Evolutionary conservation across 768 basidiomycete species (phyloP).

Genomic region (Boletus pseudo-olivaceus): DNA sequence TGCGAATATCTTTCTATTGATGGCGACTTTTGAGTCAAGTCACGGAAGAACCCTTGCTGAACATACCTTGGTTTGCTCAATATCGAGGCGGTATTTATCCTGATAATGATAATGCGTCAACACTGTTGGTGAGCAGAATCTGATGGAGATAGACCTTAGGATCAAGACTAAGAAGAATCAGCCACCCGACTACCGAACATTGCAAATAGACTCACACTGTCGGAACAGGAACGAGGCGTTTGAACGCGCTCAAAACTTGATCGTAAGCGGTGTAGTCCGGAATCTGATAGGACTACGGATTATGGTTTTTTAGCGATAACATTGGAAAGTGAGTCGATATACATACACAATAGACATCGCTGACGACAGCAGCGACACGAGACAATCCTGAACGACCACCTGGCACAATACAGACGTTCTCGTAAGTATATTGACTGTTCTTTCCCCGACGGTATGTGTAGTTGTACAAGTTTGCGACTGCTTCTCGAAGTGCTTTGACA

Average conservation of each 20-base stretch:
- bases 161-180: conserved; percentile 38
- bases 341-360: conserved; percentile 79
- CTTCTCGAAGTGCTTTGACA: conserved; percentile 68
- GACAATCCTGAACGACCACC: conserved; percentile 90
- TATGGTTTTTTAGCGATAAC: not conserved
- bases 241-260: conserved; percentile 82
- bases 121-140: not conserved
- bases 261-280: conserved; percentile 92
- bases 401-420: conserved; percentile 94
- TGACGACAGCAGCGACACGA: conserved; percentile 87
- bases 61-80: conserved; percentile 70
- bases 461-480: conserved; percentile 90
- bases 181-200: not conserved
- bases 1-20: conserved; percentile 68
- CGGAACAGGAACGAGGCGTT: conserved; percentile 84
- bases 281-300: conserved; percentile 72
- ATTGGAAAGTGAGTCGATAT: not conserved
- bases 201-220: conserved; percentile 59
- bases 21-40: not conserved
- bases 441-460: conserved; percentile 80
- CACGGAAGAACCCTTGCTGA: not conserved
- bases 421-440: conserved; percentile 79
- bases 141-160: conserved; percentile 34
- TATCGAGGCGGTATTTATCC: conserved; percentile 71
- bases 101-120: conserved; percentile 30